phyloP scores from a whole-genome alignment of 345 rosid species.

The Citropsis articulata region DNA sequence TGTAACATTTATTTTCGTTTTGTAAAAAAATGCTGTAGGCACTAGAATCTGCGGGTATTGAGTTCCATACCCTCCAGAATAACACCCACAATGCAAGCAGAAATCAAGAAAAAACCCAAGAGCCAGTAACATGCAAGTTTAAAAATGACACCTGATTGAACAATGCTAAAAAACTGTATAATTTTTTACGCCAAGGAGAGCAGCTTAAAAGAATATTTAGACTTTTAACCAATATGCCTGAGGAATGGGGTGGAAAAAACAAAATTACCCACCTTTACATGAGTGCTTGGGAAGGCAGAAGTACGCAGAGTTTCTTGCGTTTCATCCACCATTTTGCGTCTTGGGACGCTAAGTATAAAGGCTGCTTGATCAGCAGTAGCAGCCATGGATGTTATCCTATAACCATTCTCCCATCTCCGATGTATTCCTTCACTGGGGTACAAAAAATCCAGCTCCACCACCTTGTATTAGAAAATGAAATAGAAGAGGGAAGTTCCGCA shows the following conservation, averaged over 20 bases:
- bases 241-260: not conserved
- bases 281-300: conserved; percentile 94
- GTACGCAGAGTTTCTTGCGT: conserved; percentile 97
- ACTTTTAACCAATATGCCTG: not conserved
- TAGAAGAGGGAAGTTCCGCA: conserved; percentile 7
- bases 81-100: not conserved
- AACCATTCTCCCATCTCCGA: conserved; percentile 89
- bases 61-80: not conserved
- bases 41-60: not conserved
- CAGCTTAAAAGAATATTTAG: not conserved
- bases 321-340: conserved; percentile 80
- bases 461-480: conserved; percentile 41
- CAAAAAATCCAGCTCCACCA: conserved; percentile 91
- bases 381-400: conserved; percentile 91
- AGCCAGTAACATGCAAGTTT: not conserved
- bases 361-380: conserved; percentile 93
- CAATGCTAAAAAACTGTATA: not conserved
- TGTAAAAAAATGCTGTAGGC: not conserved
- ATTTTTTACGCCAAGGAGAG: not conserved
- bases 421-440: conserved; percentile 97
- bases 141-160: not conserved
- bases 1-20: not conserved
- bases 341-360: conserved; percentile 81
- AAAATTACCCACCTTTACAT: conserved; percentile 63
- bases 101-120: not conserved